Base-by-base conservation (phyloP, 805 yeast genomes). In the Ogataea salicorniae region DNA sequence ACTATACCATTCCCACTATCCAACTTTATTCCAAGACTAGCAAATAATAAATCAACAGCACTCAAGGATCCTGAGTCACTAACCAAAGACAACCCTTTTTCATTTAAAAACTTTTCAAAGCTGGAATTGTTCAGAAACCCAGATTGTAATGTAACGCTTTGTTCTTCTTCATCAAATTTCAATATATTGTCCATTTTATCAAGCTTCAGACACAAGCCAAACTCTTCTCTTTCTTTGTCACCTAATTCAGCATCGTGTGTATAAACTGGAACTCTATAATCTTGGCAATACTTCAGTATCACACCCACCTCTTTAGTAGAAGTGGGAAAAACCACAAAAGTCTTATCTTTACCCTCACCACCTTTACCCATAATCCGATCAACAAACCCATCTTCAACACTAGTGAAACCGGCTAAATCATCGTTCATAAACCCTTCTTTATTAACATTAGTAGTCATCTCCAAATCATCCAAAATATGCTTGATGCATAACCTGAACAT, bases 401-500 rank as follows among this genome's bases (percentile, higher is more conserved):
- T 51, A 52, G 56, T 49, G 2, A 60, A 37, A 4, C 47, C 37
- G 15, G 57, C 49, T 16, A 63, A 45, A 16, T 58, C 60, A 9
- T 44, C 42, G 39, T 54, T 63, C 20, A 55, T 46, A 37, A 55
- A 56, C 6, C 39, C 41, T 20, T 43, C 41, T 4, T 47, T 11
- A 14, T 22, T 46, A 2, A 52, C 47, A 4, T 15, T 6, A 23
- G 37, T 43, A 9, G 47, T 46, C 37, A 55, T 29, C 4, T 54
- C 55, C 35, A 59, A 48, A 7, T 51, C 49, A n/a, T 58, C 58
- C 6, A 60, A 38, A 20, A 63, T 56, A 37, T 59, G 58, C 14
- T 53, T 42, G n/a, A 57, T 39, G 42, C 66, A 63, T 45, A 63
- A 46, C 44, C 55, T 57, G 47, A 63, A 63, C 36, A 55, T 55